These are phyloP conservation scores for Curvularia sp. DNA, from an alignment of 2,329 filamentous ascomycete genomes.

Conservation along the genomic window DNA sequence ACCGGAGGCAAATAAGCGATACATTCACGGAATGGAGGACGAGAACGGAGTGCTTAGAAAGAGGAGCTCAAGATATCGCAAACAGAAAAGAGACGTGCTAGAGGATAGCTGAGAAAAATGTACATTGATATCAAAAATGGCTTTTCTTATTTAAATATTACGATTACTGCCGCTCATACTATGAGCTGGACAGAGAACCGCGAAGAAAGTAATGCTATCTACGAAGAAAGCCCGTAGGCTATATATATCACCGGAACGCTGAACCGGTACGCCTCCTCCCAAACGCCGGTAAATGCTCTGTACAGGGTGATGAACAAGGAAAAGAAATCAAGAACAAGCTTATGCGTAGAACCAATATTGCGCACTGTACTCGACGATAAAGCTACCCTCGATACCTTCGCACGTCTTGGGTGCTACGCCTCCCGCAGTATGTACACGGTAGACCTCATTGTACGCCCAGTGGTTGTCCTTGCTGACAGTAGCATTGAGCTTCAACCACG, in stretches of 20 bases:
- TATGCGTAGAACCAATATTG: constrained; percentile 71
- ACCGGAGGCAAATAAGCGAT: constrained; percentile 22
- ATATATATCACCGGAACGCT: constrained; percentile 19
- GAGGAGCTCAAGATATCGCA: constrained; percentile 37
- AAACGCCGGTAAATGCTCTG: constrained; percentile 47
- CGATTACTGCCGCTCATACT: constrained; percentile 25
- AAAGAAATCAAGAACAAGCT: constrained; percentile 8
- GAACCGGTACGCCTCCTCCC: constrained; percentile 16
- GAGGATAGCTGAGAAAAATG: constrained; percentile 26
- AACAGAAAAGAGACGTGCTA: constrained; percentile 32
- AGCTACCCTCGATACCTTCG: constrained; percentile 65
- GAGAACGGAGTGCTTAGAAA: constrained; percentile 29
- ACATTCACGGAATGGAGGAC: constrained; percentile 18
- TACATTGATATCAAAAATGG: not conserved
- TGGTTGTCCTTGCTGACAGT: constrained; percentile 14
- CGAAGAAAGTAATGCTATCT: constrained; percentile 30
- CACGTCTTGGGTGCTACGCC: constrained; percentile 79
- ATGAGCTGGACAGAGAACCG: constrained; percentile 28
- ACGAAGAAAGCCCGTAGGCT: constrained; percentile 22
- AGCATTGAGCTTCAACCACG: constrained; percentile 77
- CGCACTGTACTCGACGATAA: constrained; percentile 81
- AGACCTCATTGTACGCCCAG: constrained; percentile 72
- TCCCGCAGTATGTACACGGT: constrained; percentile 83
- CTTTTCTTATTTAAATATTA: constrained; percentile 29
- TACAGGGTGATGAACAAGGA: constrained; percentile 22